A percentile compares a stretch with the other conserved stretches of the same genome.
phyloP scores from a whole-genome alignment of 495 filamentous ascomycete genomes.

The Podospora appendiculata region DNA sequence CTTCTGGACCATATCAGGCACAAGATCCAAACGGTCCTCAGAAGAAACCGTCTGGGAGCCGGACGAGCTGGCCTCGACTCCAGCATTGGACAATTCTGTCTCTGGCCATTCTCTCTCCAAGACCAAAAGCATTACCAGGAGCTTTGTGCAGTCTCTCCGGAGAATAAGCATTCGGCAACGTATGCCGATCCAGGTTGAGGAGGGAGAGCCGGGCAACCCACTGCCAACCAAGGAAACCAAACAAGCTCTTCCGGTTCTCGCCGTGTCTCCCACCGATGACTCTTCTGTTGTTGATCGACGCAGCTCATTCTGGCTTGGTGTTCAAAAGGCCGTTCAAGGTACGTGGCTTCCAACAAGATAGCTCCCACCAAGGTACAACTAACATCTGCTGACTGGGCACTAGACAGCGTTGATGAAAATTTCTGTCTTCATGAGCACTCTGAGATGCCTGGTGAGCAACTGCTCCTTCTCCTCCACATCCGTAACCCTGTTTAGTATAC shows the following conservation, averaged over 20 bases:
- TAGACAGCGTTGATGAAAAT: not conserved
- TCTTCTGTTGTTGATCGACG: not conserved
- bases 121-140: not conserved
- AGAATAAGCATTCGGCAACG: not conserved
- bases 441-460: too few species aligned
- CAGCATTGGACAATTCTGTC: not conserved
- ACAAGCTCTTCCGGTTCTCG: too few species aligned
- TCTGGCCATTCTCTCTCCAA: not conserved
- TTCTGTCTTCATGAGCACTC: not conserved
- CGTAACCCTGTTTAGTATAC: too few species aligned
- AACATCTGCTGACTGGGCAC: too few species aligned
- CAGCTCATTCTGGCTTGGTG: not conserved
- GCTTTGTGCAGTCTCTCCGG: not conserved
- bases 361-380: too few species aligned
- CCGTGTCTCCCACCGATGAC: too few species aligned
- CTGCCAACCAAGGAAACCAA: too few species aligned
- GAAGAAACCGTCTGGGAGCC: not conserved
- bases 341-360: not conserved
- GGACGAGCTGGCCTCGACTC: not conserved
- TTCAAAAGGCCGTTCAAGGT: not conserved
- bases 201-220: too few species aligned
- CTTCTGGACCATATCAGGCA: not conserved
- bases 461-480: too few species aligned
- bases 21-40: not conserved
- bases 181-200: too few species aligned